Base-by-base conservation (phyloP, 192 early-diverging fungal genomes). In the Podila epicladia region DNA sequence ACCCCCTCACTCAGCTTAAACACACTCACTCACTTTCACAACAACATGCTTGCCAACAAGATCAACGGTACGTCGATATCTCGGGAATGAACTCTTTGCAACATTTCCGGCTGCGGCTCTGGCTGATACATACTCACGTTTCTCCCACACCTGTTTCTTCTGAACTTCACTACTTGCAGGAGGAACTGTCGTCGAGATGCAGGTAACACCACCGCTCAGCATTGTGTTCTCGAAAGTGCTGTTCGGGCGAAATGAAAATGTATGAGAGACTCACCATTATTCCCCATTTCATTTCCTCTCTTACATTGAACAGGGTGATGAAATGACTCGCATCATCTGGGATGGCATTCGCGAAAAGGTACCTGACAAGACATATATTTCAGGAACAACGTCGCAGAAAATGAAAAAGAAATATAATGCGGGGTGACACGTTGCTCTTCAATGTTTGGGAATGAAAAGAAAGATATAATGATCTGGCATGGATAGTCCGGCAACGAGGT, bases 301-400 rank as follows among this genome's bases (percentile, higher is more conserved):
- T 67, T 33, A 76, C 85, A 92, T 20, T 95, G 20, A 55, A 55
- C 24, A 99, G 77, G 97, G 97, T 73, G 97, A 99, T 89, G 97
- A 99, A 86, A 98, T 98, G 97, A 99, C 97, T 63, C 88, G 97
- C 75, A 98, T 99, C 87, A 94, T 99, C 85, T 97, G 95, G 95
- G 88, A 93, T 76, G 87, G 90, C 87, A 98, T 97, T 87, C 97
- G 96, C 86, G 96, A 99, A 70, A 94, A 94, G 84, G 79, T 91
- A 76, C 62, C 31, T 22, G 32, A 7, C 53, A 55, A 55, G 20
- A 55, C 20, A 55, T 24, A 11, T 26, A 55, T n/a, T 26, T 24
- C 53, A 45, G 41, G 41, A 45, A 45, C 41, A 8, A 45, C 7
- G 38, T 41, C 38, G 17, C 41, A 15, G 15, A 45, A 1, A 45